Percentiles rank a stretch among this genome's conserved stretches.
phyloP scores from a whole-genome alignment of 2,329 filamentous ascomycete genomes.

The Aspergillus luchuensis region DNA sequence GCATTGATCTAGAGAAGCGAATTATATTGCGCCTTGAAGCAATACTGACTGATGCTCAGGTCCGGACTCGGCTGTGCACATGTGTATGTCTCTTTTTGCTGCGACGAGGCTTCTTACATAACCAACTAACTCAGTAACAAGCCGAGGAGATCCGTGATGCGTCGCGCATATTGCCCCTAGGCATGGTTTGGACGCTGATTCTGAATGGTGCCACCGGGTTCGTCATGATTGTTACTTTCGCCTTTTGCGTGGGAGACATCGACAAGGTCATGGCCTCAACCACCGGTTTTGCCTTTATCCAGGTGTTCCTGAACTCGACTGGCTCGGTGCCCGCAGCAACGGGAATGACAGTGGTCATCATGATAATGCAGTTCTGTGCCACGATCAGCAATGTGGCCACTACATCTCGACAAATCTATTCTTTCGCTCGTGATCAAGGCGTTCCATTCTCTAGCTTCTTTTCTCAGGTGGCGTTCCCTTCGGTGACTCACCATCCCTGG shows the following conservation, averaged over 20 bases:
- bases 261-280: conserved; percentile 41
- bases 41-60: conserved; percentile 1
- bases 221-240: conserved; percentile 46
- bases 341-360: conserved; percentile 48
- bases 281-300: conserved; percentile 53
- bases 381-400: conserved; percentile 37
- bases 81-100: conserved; percentile 25
- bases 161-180: conserved; percentile 49
- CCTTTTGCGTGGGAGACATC: conserved; percentile 49
- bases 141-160: conserved; percentile 56
- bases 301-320: conserved; percentile 32
- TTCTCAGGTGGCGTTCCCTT: neutral
- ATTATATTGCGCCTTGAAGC: neutral
- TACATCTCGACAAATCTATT: conserved; percentile 43
- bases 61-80: conserved; percentile 39
- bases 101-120: no score
- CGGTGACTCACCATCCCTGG: neutral
- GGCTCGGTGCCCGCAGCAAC: conserved; percentile 40
- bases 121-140: neutral
- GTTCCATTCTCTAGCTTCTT: conserved; percentile 34
- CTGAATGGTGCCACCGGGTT: conserved; percentile 54
- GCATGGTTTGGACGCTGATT: conserved; percentile 51
- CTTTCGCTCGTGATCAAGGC: conserved; percentile 48
- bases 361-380: conserved; percentile 42
- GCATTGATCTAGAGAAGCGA: neutral